Base-by-base conservation (phyloP, 495 filamentous ascomycete species). In the Halenospora varia region DNA sequence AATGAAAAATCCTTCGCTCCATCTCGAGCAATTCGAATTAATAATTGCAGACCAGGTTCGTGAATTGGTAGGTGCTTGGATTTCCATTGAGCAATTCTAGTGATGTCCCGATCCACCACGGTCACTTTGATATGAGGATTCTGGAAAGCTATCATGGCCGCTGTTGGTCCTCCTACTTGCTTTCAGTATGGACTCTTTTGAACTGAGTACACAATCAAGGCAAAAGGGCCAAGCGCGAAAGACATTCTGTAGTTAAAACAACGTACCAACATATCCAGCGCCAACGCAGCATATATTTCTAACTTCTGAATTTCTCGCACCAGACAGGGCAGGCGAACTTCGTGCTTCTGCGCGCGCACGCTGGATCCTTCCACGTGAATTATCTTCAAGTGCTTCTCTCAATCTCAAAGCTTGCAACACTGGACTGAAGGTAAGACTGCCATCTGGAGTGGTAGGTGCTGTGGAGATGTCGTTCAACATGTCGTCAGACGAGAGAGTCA, bases 51-150 rank as follows among this genome's bases (percentile, higher is more conserved):
- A 0, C 84, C 88, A 1, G 86, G 82, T 66, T 94, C 89, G 68
- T 88, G 86, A 51, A 94, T 90, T 11, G 89, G 89, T 25, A 92
- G 77, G 57, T 85, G 81, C 35, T 75, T 68, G 0, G 87, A 88
- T 55, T 89, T 88, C 89, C 89, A 93, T 24, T 79, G 75, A 26
- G 72, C 73, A 59, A 93, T 86, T n/a, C 88, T 78, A 8, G 64
- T 58, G 18, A 74, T 74, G 66, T 89, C 84, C 48, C 82, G 70
- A 65, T 92, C 89, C 18, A 91, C 83, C 11, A 92, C 88, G 10
- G 83, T 87, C 18, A 92, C 85, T 10, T 68, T 68, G 45, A 92
- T 73, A 25, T 82, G 69, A 0, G 86, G 86, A 61, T 89, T 89
- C 49, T 89, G 80, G 59, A 80, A 78, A 15, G 89, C 89, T 40